These are phyloP conservation scores for Globisporangium cederbergense DNA, from an alignment of 352 stramenopile species.

Conservation along the genomic window DNA sequence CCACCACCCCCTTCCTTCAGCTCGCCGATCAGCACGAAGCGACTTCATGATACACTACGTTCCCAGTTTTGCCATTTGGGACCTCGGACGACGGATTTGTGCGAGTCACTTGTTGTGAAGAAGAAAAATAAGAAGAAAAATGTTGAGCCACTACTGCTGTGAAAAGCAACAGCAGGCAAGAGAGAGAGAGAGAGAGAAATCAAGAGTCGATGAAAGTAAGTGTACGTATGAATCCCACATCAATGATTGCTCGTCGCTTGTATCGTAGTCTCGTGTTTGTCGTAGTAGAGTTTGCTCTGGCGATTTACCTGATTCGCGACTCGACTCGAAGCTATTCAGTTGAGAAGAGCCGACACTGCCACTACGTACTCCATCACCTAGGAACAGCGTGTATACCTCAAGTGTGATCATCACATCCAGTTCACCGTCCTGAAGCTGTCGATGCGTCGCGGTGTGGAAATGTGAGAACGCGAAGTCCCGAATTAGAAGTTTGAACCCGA, in stretches of 20 bases:
- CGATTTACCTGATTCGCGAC: too few species aligned
- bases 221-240: neutral
- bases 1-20: neutral
- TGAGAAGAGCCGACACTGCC: too few species aligned
- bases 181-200: neutral
- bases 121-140: constrained; percentile 5
- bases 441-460: constrained; percentile 58
- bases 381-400: constrained; percentile 88
- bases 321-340: too few species aligned
- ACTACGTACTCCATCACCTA: constrained; percentile 62
- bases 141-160: constrained; percentile 1
- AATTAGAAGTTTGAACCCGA: constrained; percentile 23
- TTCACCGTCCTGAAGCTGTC: constrained; percentile 86
- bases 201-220: constrained; percentile 4
- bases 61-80: constrained; percentile 5
- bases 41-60: neutral
- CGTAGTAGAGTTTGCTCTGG: neutral
- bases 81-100: neutral
- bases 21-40: neutral
- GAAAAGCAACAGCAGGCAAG: constrained; percentile 5
- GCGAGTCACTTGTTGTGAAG: neutral
- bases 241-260: too few species aligned
- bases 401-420: constrained; percentile 76
- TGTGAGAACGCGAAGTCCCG: constrained; percentile 75
- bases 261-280: neutral